Evolutionary conservation across 768 basidiomycete species (phyloP).

Genomic region (Amanita subjunquillea): DNA sequence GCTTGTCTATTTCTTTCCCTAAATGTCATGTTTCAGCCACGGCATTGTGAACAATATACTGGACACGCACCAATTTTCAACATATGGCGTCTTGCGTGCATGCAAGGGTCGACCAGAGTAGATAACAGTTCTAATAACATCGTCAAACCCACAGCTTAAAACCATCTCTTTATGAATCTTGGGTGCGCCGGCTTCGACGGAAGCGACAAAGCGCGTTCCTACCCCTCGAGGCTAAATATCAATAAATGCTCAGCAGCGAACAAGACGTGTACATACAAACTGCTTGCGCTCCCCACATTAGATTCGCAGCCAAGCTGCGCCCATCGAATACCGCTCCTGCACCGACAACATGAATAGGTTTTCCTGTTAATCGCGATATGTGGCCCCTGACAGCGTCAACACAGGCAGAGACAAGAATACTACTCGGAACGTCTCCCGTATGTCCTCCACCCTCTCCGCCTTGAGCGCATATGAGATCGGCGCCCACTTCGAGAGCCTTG

Average conservation of each 20-base stretch:
- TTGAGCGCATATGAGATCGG: conserved; percentile 91
- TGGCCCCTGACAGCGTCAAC: conserved; percentile 75
- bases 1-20: conserved; percentile 71
- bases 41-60: not conserved
- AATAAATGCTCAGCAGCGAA: not conserved
- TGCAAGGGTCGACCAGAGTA: conserved; percentile 86
- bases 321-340: conserved; percentile 92
- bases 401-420: conserved; percentile 84
- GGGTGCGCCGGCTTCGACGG: conserved; percentile 71
- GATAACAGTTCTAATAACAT: conserved; percentile 77
- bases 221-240: conserved; percentile 38
- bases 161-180: conserved; percentile 78
- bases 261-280: conserved; percentile 50
- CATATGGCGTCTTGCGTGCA: conserved; percentile 75
- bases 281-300: conserved; percentile 83
- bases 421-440: conserved; percentile 78
- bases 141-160: conserved; percentile 62
- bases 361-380: conserved; percentile 71
- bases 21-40: not conserved
- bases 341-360: conserved; percentile 80
- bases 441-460: conserved; percentile 87
- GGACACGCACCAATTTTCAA: conserved; percentile 64
- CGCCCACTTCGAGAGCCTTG: conserved; percentile 75
- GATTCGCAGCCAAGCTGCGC: conserved; percentile 75
- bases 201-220: conserved; percentile 81